phyloP scores from a whole-genome alignment of 805 yeast genomes.

The Alloascoidea hylecoeti region DNA sequence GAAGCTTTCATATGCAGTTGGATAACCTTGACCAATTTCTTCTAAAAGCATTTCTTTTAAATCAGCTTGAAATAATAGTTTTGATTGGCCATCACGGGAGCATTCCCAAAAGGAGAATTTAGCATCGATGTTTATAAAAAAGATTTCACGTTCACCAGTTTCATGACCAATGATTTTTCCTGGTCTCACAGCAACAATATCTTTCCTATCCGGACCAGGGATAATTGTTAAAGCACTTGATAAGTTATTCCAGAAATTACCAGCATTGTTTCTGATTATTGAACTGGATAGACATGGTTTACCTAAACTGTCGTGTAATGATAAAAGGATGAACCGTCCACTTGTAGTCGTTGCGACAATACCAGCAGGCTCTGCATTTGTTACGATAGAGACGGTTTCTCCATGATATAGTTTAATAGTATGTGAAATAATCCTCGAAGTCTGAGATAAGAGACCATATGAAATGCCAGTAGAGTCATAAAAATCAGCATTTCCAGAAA shows the following conservation, averaged over 20 bases:
- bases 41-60: constrained; percentile 21
- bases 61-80: constrained; percentile 21
- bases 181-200: constrained; percentile 43
- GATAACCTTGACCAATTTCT: constrained; percentile 30
- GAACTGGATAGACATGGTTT: constrained; percentile 23
- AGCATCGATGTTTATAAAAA: constrained; percentile 27
- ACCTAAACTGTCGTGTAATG: constrained; percentile 56
- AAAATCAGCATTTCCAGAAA: constrained; percentile 45
- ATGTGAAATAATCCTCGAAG: constrained; percentile 19
- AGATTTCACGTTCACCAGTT: constrained; percentile 31
- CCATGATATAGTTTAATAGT: constrained; percentile 27
- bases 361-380: constrained; percentile 63
- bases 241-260: constrained; percentile 14
- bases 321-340: constrained; percentile 48
- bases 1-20: constrained; percentile 36
- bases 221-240: constrained; percentile 11
- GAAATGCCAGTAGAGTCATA: constrained; percentile 71
- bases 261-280: constrained; percentile 7
- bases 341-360: constrained; percentile 54
- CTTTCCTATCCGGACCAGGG: constrained; percentile 16
- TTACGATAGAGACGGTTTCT: constrained; percentile 44
- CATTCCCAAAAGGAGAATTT: constrained; percentile 33
- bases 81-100: constrained; percentile 28
- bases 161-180: constrained; percentile 36
- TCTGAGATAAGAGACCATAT: constrained; percentile 35